Evolutionary conservation across 106 monocot genomes (phyloP).

Genomic region (Dendrobium chrysotoxum): DNA sequence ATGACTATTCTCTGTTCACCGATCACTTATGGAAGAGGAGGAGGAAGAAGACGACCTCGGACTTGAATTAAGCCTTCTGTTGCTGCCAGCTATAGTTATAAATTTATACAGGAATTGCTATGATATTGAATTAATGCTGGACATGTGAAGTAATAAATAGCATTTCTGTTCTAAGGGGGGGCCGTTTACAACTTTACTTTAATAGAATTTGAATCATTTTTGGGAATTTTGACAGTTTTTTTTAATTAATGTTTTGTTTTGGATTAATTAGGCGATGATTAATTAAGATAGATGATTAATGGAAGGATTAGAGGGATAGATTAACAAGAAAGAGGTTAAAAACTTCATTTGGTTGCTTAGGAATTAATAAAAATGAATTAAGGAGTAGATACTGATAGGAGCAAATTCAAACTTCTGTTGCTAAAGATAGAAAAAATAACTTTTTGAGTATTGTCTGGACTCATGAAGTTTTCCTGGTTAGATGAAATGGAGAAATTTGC

Average conservation of each 20-base stretch:
- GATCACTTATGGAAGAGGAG: neutral
- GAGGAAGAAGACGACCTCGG: neutral
- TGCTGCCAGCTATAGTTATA: neutral
- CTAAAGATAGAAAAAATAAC: no score
- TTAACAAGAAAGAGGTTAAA: no score
- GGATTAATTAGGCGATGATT: no score
- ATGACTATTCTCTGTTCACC: slow-evolving; percentile 11
- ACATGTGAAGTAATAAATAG: slow-evolving; percentile 75
- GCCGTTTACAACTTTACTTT: neutral
- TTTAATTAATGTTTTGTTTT: neutral
- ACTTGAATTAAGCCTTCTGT: neutral
- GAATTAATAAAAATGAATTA: no score
- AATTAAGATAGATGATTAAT: no score
- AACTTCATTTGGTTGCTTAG: no score
- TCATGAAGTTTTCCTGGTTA: no score
- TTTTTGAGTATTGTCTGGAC: no score
- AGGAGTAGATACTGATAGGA: no score
- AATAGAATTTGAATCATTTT: neutral
- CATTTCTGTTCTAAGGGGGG: neutral
- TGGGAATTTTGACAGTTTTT: neutral
- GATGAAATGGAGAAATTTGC: no score
- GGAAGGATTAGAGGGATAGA: no score
- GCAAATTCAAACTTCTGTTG: no score
- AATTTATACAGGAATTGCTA: slow-evolving; percentile 10
- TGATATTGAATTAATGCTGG: slow-evolving; percentile 53